phyloP scores from a whole-genome alignment of 352 stramenopile genomes.

The Pythium aquatile region DNA sequence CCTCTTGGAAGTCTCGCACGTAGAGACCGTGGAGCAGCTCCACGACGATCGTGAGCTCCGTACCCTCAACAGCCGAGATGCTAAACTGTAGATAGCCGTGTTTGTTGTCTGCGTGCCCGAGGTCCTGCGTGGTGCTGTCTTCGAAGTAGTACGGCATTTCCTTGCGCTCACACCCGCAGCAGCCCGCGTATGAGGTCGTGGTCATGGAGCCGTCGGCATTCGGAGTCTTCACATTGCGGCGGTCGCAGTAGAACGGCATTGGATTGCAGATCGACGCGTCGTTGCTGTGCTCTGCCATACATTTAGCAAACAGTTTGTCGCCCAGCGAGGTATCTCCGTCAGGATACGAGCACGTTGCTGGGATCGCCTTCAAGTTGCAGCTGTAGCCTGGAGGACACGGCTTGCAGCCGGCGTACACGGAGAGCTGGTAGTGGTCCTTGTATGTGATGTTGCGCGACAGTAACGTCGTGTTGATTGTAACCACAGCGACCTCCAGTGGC shows the following conservation, averaged over 20 bases:
- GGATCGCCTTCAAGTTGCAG: constrained; percentile 61
- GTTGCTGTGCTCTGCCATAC: constrained; percentile 36
- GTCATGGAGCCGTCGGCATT: constrained; percentile 27
- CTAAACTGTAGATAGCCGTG: constrained; percentile 92
- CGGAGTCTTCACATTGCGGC: constrained; percentile 26
- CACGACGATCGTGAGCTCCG: constrained; percentile 88
- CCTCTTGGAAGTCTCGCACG: constrained; percentile 87
- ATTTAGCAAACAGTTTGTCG: constrained; percentile 43
- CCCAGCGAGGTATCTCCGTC: constrained; percentile 46
- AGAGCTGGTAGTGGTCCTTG: constrained; percentile 94
- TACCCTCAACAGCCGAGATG: constrained; percentile 74
- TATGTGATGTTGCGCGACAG: constrained; percentile 95
- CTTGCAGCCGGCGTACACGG: constrained; percentile 94
- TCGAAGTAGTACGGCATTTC: constrained; percentile 91
- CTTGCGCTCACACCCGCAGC: constrained; percentile 87
- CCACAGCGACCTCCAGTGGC: constrained; percentile 87
- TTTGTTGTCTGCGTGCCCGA: constrained; percentile 94
- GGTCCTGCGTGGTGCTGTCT: constrained; percentile 39
- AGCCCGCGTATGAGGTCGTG: constrained; percentile 44
- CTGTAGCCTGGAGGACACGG: constrained; percentile 93
- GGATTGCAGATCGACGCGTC: constrained; percentile 46
- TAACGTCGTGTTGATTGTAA: constrained; percentile 92
- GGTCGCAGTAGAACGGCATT: constrained; percentile 70
- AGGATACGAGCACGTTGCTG: constrained; percentile 65
- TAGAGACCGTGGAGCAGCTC: constrained; percentile 95